These are phyloP conservation scores for Fusarium devonianum DNA, from an alignment of 2,329 filamentous ascomycete genomes.

Conservation along the genomic window DNA sequence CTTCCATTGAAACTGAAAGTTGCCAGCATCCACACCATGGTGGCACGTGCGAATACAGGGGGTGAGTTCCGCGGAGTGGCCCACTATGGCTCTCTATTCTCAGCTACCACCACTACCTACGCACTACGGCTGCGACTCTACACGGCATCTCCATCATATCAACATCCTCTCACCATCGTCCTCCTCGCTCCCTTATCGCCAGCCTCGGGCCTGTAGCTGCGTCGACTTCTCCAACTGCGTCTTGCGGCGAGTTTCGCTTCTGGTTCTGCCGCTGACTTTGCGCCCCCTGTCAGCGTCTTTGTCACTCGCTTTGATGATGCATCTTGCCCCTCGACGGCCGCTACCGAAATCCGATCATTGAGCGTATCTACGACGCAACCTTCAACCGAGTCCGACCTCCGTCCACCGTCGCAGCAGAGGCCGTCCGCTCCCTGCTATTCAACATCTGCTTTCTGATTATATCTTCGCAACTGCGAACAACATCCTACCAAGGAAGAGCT, in stretches of 20 bases:
- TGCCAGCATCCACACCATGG: conserved; percentile 23
- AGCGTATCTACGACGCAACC: conserved; percentile 30
- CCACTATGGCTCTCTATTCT: conserved; percentile 14
- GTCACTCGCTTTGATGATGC: conserved; percentile 40
- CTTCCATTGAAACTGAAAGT: conserved; percentile 7
- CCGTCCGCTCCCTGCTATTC: conserved; percentile 2
- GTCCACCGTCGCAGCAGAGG: conserved; percentile 4
- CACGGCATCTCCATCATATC: conserved; percentile 12
- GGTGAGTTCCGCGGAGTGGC: conserved; percentile 26
- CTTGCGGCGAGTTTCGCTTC: conserved; percentile 6
- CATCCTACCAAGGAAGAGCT: not conserved
- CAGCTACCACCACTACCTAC: conserved; percentile 4
- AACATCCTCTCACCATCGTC: conserved; percentile 20
- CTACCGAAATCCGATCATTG: conserved; percentile 34
- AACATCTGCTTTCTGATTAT: too few relatives aligned
- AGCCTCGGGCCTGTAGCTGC: conserved; percentile 15
- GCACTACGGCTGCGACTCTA: conserved; percentile 6
- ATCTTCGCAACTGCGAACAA: too few relatives aligned
- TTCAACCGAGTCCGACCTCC: conserved; percentile 18
- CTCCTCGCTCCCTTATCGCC: conserved; percentile 23
- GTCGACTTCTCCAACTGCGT: conserved; percentile 7
- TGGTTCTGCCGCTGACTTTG: conserved; percentile 12
- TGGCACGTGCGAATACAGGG: conserved; percentile 42
- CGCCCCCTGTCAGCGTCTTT: conserved; percentile 13
- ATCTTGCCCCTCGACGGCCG: conserved; percentile 38